phyloP scores from a whole-genome alignment of 345 rosid genomes.

The Acer negundo region DNA sequence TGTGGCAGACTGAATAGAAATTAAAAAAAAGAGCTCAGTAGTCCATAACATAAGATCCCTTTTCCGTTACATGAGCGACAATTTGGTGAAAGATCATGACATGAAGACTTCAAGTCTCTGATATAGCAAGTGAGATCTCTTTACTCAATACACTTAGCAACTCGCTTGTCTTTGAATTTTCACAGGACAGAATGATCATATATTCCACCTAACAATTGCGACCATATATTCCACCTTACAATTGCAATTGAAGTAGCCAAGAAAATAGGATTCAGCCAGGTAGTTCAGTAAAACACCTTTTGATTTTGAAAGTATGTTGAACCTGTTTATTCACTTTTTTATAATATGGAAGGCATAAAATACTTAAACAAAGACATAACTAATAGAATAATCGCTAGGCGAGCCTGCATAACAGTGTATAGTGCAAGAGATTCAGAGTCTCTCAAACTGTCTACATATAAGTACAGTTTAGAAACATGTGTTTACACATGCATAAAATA shows the following conservation, averaged over 20 bases:
- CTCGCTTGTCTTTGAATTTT: too few species aligned
- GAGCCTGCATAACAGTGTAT: too few species aligned
- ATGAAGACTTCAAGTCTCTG: slow-evolving; percentile 5
- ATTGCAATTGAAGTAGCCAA: too few species aligned
- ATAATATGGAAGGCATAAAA: neutral
- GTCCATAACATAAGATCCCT: neutral
- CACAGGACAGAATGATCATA: too few species aligned
- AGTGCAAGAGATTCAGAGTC: neutral
- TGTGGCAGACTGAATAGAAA: neutral
- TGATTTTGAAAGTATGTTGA: neutral
- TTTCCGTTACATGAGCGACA: neutral
- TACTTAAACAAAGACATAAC: neutral
- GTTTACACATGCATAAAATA: neutral
- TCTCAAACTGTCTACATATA: neutral
- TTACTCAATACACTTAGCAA: too few species aligned
- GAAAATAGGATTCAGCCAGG: neutral
- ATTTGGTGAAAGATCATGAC: neutral
- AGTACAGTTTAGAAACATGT: neutral
- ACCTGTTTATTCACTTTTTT: neutral
- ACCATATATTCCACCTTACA: too few species aligned
- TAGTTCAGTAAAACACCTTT: neutral
- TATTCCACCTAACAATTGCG: too few species aligned
- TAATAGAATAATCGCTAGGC: neutral
- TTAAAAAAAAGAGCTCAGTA: neutral
- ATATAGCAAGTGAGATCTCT: neutral